These are phyloP conservation scores for Botryotinia convoluta DNA, from an alignment of 2,329 filamentous ascomycete species.

Conservation along the genomic window DNA sequence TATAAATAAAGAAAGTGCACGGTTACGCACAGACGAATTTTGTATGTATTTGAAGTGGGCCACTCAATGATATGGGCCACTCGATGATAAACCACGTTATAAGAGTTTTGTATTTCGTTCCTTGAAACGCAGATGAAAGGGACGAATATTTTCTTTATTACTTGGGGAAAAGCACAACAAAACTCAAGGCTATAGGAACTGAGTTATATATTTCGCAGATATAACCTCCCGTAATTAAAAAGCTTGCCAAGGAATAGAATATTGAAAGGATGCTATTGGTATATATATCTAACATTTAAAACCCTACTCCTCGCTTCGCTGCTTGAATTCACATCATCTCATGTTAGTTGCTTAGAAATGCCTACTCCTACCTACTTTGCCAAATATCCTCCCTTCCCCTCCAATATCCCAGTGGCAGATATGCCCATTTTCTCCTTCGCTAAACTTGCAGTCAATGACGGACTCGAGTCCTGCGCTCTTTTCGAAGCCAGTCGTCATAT, in stretches of 20 bases:
- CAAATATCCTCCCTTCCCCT: not conserved
- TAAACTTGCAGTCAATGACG: not conserved
- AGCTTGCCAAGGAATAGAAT: not conserved
- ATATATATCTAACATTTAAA: not conserved
- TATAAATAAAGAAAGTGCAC: too few relatives aligned
- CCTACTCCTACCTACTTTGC: not conserved
- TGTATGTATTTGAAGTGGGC: too few relatives aligned
- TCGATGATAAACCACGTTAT: too few relatives aligned
- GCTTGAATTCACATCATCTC: not conserved
- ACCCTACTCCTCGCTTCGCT: not conserved
- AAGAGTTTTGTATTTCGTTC: not conserved
- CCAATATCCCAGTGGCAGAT: not conserved
- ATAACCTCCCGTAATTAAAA: not conserved
- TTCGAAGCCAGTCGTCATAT: conserved; percentile 4
- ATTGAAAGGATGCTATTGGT: not conserved
- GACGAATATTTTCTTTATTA: not conserved
- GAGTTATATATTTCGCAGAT: not conserved
- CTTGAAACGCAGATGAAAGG: not conserved
- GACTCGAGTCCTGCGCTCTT: not conserved
- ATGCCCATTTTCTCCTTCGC: conserved; percentile 3
- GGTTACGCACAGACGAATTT: too few relatives aligned
- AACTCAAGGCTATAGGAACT: not conserved
- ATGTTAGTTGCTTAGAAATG: not conserved
- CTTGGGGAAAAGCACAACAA: not conserved
- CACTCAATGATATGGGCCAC: too few relatives aligned